These are phyloP conservation scores for Clavispora vitiphila DNA, from an alignment of 805 yeast species.

Conservation along the genomic window DNA sequence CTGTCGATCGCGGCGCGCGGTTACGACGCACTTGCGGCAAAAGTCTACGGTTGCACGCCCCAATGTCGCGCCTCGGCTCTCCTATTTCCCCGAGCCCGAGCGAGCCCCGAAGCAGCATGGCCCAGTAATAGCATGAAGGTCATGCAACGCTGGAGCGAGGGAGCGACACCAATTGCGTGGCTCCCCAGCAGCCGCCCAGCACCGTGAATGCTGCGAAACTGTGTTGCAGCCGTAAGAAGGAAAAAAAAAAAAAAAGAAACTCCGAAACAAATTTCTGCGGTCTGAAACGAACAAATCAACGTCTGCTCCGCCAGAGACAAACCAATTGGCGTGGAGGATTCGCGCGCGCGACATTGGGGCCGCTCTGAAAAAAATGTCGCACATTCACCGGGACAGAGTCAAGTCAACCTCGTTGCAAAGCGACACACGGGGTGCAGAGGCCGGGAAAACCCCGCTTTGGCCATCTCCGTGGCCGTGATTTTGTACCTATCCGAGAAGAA, in stretches of 20 bases:
- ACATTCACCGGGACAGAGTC: background rate
- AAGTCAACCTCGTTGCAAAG: background rate
- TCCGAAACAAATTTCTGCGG: background rate
- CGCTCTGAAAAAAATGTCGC: background rate
- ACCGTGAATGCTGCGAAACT: too few species aligned
- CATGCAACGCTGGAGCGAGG: background rate
- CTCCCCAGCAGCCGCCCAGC: too few species aligned
- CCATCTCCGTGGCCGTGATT: too few species aligned
- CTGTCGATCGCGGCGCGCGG: background rate
- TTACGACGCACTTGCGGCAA: background rate
- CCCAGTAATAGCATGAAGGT: background rate
- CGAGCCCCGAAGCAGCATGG: background rate
- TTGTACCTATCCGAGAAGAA: too few species aligned
- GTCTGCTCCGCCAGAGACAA: background rate
- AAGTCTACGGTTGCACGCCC: background rate
- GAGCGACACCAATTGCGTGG: too few species aligned
- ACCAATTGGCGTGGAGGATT: background rate
- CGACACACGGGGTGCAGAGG: background rate
- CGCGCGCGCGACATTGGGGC: conserved; percentile 1
- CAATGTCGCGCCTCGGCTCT: background rate
- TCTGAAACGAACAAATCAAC: background rate
- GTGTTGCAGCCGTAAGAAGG: background rate
- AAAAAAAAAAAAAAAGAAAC: background rate
- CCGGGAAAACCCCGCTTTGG: background rate
- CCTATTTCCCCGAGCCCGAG: background rate